Base-by-base conservation (phyloP, 345 rosid species). In the Pistacia vera region DNA sequence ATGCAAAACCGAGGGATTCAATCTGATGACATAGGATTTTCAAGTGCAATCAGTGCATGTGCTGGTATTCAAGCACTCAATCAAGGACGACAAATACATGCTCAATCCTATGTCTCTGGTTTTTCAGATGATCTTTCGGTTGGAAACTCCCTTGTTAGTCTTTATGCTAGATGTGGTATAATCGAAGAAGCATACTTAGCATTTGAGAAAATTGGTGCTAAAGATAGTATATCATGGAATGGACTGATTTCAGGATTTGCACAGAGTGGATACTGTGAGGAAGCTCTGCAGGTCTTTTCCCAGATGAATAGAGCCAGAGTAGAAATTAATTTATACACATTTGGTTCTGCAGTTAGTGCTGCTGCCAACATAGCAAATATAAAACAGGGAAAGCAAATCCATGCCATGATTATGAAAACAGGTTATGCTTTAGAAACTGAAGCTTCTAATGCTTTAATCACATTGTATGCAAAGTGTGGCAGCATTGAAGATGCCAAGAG, bases 11-110 rank as follows among this genome's bases (percentile, higher is more conserved):
- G 13, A 48, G 97, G 95, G 77, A 86, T 93, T 60, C 86, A 44
- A 70, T 79, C 89, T 49, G 97, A 95, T 84, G 88, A 85, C 71
- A 91, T 95, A 18, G 97, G 92, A 66, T 89, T 89, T 63, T 88
- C 97, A 22, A 92, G 93, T 88, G 97, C 95, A 72, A 79, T 95
- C 68, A 93, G 93, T 75, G 97, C 97, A 63, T 91, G 97, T 87
- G 95, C 97, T 74, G 97, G 97, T 78, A 88, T 90, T 84, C 93
- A 82, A 81, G 91, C 88, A 4, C 82, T 91, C 63, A 77, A 83
- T 75, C 91, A 85, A 79, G 97, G 97, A 55, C 87, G 58, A 51
- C 95, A 91, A 78, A 84, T 95, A 72, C 98, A 93, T 82, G 95
- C 94, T 65, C 98, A 86, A 81, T 76, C 92, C 57, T 87, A 81